Base-by-base conservation (phyloP, 2,329 filamentous ascomycete species). In the Teratosphaeria viscida region DNA sequence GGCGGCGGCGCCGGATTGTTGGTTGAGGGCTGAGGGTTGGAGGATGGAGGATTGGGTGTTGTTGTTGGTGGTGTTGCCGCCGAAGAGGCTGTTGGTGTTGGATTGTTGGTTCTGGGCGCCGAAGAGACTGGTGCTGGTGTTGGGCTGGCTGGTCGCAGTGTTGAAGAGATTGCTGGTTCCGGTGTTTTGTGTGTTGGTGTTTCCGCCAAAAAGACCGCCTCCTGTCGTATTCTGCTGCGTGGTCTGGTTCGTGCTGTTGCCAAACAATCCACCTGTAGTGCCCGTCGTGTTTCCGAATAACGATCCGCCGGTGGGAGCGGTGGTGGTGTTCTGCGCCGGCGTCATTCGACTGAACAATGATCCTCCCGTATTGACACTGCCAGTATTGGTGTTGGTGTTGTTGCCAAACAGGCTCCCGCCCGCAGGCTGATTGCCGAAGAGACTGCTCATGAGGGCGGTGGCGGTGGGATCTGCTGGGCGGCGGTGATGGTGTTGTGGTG, bases 321-420 rank as follows among this genome's bases (percentile, higher is more conserved):
- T 76, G 26, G 11, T 29, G 23, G 39, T 56, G 55, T 56, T 56
- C 8, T 37, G 27, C 34, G 53, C 53, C 57, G 55, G 59, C 56
- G 39, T 64, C 57, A 35, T 60, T 54, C 66, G 66, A 56, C 70
- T 73, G 62, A 77, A 77, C 16, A 77, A 70, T 58, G 75, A 76
- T 72, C 52, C 53, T 32, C 47, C 59, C 4, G 59, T 57, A 23
- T 43, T 59, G 7, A 43, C 55, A 53, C 12, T 52, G 35, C 37
- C 27, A 23, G 34, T 59, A 35, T 55, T 54, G 8, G 57, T 55
- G 57, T n/a, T 39, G 32, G 47, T 35, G 55, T 56, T 39, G 55
- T 55, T 39, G 56, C 61, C 57, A 32, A 63, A 63, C 2, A 63
- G 55, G 23, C 52, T 58, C n/a, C 58, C 57, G 37, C 59, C 52